Conservation (phyloP, 768 basidiomycete genomes). For the Sutorius australiensis region DNA sequence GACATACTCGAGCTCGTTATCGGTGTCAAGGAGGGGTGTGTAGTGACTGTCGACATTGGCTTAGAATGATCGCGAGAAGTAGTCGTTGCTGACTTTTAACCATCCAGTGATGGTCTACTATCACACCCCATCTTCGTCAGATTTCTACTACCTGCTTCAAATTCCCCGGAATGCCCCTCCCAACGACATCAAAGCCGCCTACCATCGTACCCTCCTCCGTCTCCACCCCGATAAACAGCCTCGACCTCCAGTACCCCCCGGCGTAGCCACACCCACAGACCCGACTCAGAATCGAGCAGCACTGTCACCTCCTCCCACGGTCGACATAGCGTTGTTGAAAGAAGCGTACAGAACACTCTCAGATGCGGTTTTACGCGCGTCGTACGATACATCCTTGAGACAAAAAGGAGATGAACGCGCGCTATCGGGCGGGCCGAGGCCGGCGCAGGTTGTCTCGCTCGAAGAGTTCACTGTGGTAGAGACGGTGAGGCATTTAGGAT, state of each 20-base stretch:
- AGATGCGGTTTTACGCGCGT: constrained; percentile 41
- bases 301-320: not conserved
- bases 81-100: too few relatives aligned
- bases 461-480: constrained; percentile 52
- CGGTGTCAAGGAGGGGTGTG: constrained; percentile 34
- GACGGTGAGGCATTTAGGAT: not conserved
- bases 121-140: constrained; percentile 12
- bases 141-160: constrained; percentile 62
- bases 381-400: constrained; percentile 43
- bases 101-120: not conserved
- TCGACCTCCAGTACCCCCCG: not conserved
- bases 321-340: constrained; percentile 57
- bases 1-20: constrained; percentile 33
- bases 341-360: constrained; percentile 66
- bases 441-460: constrained; percentile 74
- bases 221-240: constrained; percentile 61
- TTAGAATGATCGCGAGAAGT: not conserved
- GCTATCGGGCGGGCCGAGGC: constrained; percentile 45
- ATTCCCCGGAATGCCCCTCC: constrained; percentile 46
- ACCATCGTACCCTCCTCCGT: constrained; percentile 60
- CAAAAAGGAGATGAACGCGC: constrained; percentile 2
- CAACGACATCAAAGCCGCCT: constrained; percentile 63
- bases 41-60: constrained; percentile 33
- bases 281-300: not conserved
- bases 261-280: constrained; percentile 20